Evolutionary conservation across 2,329 filamentous ascomycete genomes (phyloP).

Genomic region (Hymenoscyphus fraxineus): DNA sequence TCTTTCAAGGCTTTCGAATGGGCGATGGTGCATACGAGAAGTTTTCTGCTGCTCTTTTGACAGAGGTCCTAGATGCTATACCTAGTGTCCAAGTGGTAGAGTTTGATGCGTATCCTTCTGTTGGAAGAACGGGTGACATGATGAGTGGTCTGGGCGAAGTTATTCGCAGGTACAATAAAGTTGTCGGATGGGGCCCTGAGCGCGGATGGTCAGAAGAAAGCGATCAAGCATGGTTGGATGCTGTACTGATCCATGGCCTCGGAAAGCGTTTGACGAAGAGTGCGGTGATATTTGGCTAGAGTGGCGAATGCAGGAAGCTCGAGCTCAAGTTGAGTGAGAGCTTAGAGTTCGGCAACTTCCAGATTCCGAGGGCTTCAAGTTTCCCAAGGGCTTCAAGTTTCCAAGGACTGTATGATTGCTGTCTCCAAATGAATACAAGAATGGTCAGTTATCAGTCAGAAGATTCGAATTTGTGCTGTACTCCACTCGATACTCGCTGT

Average conservation of each 20-base stretch:
- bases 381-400: background rate
- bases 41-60: constrained; percentile 58
- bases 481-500: background rate
- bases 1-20: constrained; percentile 60
- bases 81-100: constrained; percentile 56
- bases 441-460: background rate
- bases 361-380: background rate
- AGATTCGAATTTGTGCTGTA: background rate
- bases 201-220: constrained; percentile 59
- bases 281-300: constrained; percentile 6
- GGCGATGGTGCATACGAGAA: constrained; percentile 66
- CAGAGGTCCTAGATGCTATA: constrained; percentile 52
- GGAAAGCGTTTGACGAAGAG: constrained; percentile 7
- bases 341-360: background rate
- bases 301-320: background rate
- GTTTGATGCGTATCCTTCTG: constrained; percentile 66
- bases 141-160: constrained; percentile 57
- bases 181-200: constrained; percentile 64
- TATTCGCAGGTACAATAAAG: constrained; percentile 45
- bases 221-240: constrained; percentile 13
- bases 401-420: background rate
- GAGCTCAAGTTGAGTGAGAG: background rate
- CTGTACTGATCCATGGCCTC: constrained; percentile 14
- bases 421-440: background rate
- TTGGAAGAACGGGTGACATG: constrained; percentile 62